phyloP scores from a whole-genome alignment of 2,329 filamentous ascomycete genomes.

The Cercospora canescens region DNA sequence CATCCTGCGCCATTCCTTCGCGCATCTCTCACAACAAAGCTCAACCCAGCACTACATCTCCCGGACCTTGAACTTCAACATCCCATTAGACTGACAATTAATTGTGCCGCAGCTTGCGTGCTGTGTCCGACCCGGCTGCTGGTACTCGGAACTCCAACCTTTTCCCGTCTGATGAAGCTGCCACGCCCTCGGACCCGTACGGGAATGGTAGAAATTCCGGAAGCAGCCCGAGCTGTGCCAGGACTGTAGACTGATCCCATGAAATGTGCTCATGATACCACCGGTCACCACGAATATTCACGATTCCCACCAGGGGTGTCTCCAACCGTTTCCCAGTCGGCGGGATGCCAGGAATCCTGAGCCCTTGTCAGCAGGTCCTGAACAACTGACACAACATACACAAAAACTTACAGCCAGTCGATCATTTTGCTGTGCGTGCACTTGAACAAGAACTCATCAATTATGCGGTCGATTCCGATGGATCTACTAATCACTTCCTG shows the following conservation, averaged over 20 bases:
- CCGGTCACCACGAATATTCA: slow-evolving; percentile 67
- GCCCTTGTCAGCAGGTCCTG: not conserved
- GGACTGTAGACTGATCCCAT: slow-evolving; percentile 67
- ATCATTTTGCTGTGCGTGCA: slow-evolving; percentile 63
- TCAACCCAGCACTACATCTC: slow-evolving; percentile 13
- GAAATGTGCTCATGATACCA: slow-evolving; percentile 70
- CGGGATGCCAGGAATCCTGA: slow-evolving; percentile 58
- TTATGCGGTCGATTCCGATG: slow-evolving; percentile 68
- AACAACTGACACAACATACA: not conserved
- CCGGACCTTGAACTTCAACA: slow-evolving; percentile 46
- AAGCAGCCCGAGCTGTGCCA: slow-evolving; percentile 63
- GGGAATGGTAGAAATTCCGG: slow-evolving; percentile 63
- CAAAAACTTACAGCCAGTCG: slow-evolving; percentile 64
- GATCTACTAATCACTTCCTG: slow-evolving; percentile 72
- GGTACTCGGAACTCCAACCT: slow-evolving; percentile 62
- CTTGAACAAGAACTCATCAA: slow-evolving; percentile 69
- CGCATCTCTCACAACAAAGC: too few species aligned
- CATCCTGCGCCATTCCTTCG: too few species aligned
- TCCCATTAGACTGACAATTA: slow-evolving; percentile 55
- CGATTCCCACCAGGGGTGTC: slow-evolving; percentile 64
- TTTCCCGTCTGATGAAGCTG: slow-evolving; percentile 38
- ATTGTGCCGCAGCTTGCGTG: slow-evolving; percentile 53
- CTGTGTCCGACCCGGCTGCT: slow-evolving; percentile 57
- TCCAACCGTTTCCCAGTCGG: slow-evolving; percentile 56
- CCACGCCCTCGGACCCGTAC: slow-evolving; percentile 2